These are phyloP conservation scores for Fusarium proliferatum DNA, from an alignment of 2,329 filamentous ascomycete genomes.

Conservation along the genomic window DNA sequence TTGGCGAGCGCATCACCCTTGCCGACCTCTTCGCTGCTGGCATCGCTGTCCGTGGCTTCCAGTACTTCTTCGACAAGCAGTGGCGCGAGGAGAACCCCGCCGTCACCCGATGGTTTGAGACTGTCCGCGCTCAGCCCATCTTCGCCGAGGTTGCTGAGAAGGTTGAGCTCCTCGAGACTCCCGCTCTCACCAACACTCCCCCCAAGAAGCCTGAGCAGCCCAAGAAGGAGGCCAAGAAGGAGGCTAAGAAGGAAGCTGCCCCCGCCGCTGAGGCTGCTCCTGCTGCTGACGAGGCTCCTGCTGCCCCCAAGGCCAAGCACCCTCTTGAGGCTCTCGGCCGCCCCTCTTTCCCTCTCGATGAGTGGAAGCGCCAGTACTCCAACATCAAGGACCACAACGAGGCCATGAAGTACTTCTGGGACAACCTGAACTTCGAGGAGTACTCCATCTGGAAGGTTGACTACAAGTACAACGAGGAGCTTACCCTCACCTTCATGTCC, in stretches of 20 bases:
- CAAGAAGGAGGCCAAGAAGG: constrained; percentile 71
- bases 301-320: constrained; percentile 94
- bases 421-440: constrained; percentile 92
- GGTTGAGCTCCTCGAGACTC: constrained; percentile 83
- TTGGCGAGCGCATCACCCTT: constrained; percentile 96
- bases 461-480: constrained; percentile 99
- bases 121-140: constrained; percentile 91
- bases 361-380: constrained; percentile 99
- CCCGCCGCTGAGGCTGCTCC: constrained; percentile 45
- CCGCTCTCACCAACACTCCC: constrained; percentile 75
- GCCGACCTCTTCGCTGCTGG: constrained; percentile 89
- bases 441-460: constrained; percentile 94
- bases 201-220: constrained; percentile 83
- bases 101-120: constrained; percentile 93
- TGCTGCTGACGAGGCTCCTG: constrained; percentile 57
- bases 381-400: constrained; percentile 84
- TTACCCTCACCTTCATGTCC: constrained; percentile 98
- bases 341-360: constrained; percentile 85
- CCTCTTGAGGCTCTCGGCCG: constrained; percentile 85
- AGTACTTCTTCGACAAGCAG: constrained; percentile 92
- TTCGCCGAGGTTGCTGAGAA: constrained; percentile 83
- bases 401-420: constrained; percentile 98
- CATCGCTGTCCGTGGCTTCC: constrained; percentile 87
- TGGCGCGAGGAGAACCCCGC: constrained; percentile 88
- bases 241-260: constrained; percentile 65